These are phyloP conservation scores for Alternaria infectoria DNA, from an alignment of 2,329 filamentous ascomycete genomes.

Conservation along the genomic window DNA sequence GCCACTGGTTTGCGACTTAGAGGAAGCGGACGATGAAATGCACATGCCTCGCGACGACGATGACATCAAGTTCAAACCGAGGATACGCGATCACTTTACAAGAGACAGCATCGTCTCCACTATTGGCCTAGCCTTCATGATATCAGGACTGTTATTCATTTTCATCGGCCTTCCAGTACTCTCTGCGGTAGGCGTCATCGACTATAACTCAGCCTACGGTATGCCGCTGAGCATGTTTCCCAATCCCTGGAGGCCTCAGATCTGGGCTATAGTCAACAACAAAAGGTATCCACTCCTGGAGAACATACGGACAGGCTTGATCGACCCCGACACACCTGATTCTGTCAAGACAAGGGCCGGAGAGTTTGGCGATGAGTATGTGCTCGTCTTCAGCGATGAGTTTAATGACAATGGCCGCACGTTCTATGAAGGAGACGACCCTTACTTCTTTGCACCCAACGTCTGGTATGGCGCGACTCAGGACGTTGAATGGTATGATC, in stretches of 20 bases:
- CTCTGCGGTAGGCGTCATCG: conserved; percentile 51
- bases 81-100: conserved; percentile 54
- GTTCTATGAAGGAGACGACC: conserved; percentile 64
- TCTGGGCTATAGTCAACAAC: conserved; percentile 58
- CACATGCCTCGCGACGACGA: conserved; percentile 61
- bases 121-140: conserved; percentile 53
- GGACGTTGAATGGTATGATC: conserved; percentile 60
- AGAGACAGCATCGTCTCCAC: conserved; percentile 52
- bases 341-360: conserved; percentile 54
- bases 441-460: conserved; percentile 60
- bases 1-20: conserved; percentile 57
- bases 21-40: conserved; percentile 61
- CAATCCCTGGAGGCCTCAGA: conserved; percentile 31
- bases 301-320: conserved; percentile 57
- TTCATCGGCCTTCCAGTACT: conserved; percentile 61
- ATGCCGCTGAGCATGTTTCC: conserved; percentile 51
- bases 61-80: conserved; percentile 53
- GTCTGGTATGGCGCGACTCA: conserved; percentile 62
- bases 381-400: conserved; percentile 63
- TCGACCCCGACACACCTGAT: conserved; percentile 60
- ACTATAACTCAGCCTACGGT: conserved; percentile 49
- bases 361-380: conserved; percentile 54
- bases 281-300: conserved; percentile 54
- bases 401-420: conserved; percentile 61
- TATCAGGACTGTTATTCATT: conserved; percentile 56